A percentile compares a stretch with the other conserved stretches of the same genome.
phyloP scores from a whole-genome alignment of 192 early-diverging fungal genomes.

The Spizellomyces sp. region DNA sequence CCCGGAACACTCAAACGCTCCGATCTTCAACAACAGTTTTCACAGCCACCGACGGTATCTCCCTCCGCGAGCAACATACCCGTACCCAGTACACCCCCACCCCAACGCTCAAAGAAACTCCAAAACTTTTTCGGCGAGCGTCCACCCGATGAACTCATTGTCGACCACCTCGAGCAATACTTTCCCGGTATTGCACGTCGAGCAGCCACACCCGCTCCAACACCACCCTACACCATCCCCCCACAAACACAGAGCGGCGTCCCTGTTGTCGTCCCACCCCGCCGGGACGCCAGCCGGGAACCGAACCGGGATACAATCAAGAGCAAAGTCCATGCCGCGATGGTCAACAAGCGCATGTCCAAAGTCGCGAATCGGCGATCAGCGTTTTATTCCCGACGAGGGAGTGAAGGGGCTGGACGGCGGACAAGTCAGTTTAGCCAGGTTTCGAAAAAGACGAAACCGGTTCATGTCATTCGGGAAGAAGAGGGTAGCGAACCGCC shows the following conservation, averaged over 20 bases:
- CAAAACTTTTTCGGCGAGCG: constrained; percentile 91
- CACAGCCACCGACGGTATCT: background rate
- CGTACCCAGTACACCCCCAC: background rate
- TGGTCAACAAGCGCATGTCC: constrained; percentile 40
- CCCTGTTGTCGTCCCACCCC: constrained; percentile 21
- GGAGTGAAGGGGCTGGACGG: constrained; percentile 4
- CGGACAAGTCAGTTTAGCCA: background rate
- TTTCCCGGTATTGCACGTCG: constrained; percentile 70
- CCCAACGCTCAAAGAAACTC: constrained; percentile 31
- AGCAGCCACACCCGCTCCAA: background rate
- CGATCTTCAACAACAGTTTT: background rate
- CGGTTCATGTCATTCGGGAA: background rate
- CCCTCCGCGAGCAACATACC: background rate
- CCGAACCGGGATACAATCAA: constrained; percentile 17
- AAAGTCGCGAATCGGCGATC: constrained; percentile 22
- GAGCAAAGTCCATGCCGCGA: constrained; percentile 37
- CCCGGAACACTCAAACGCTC: background rate
- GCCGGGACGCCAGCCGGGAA: constrained; percentile 10
- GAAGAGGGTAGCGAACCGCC: background rate
- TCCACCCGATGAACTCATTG: constrained; percentile 91
- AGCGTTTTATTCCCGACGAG: constrained; percentile 19
- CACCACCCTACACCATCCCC: background rate
- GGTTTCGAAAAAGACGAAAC: background rate
- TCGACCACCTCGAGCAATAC: constrained; percentile 86
- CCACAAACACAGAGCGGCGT: background rate